Base-by-base conservation (phyloP, 306 rosid genomes). In the Argentina anserina region DNA sequence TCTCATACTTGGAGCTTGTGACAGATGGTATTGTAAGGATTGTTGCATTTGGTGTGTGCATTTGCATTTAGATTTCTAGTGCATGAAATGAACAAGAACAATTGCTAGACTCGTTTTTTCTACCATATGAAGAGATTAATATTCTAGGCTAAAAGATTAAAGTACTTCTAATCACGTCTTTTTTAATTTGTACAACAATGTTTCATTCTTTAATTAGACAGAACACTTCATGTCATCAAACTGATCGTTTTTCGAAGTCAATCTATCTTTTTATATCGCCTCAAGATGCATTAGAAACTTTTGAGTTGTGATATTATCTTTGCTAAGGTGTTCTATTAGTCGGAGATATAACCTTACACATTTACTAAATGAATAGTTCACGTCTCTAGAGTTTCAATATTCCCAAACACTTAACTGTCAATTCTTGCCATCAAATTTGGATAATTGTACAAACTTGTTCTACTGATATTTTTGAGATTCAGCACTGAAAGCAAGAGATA, bases 1-100 rank as follows among this genome's bases (percentile, higher is more conserved):
- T 59, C n/a, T 69, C 65, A 76, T 60, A 26, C 70, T 60, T 56
- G 41, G 61, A 56, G 36, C 61, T 56, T 41, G 42, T 34, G 74
- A 37, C 64, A 21, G 26, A 36, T 12, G 14, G 36, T 69, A 49
- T n/a, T 49, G 26, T 21, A 21, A 36, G 34, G 49, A 60, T 31
- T 17, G 41, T 59, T 59, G 40, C 7, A 6, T 31, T 31, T 60
- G 40, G 65, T 31, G 9, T 33, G 12, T 52, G 46, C 39, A 46
- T 11, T 69, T 33, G 64, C 23, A 9, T 14, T 52, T 21, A 49
- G 12, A 23, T 49, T 68, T 47, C 4, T 47, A 50, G 8, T 13
- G 21, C 37, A 6, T 29, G 18, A 56, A 58, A 26, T 58, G 18
- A 58, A 25, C 17, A 25, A 25, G 12, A 50, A 50, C n/a, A 15